These are phyloP conservation scores for Stagonosporopsis cucurbitacearum DNA, from an alignment of 2,329 filamentous ascomycete genomes.

Conservation along the genomic window DNA sequence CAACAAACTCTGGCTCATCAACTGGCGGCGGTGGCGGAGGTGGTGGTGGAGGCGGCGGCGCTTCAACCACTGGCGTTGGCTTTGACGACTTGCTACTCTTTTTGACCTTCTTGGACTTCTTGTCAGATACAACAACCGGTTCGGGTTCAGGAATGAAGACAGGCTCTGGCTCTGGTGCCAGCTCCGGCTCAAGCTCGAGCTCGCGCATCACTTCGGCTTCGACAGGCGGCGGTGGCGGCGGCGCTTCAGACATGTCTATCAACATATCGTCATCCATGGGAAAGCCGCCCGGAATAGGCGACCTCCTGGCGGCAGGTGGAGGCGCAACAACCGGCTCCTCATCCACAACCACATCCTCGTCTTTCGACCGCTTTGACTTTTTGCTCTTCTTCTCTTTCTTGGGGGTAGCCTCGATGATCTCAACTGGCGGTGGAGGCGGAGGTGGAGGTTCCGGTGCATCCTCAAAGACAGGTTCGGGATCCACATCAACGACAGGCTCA, in stretches of 20 bases:
- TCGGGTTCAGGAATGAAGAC: conserved; percentile 15
- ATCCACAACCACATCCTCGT: conserved; percentile 14
- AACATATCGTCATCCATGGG: conserved; percentile 52
- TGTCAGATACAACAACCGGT: conserved; percentile 31
- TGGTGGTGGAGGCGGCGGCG: conserved; percentile 34
- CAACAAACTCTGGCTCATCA: conserved; percentile 25
- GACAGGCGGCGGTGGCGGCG: conserved; percentile 54
- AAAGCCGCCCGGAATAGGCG: conserved; percentile 56
- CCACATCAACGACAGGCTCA: conserved; percentile 30
- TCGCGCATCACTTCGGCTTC: conserved; percentile 52
- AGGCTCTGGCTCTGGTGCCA: conserved; percentile 53
- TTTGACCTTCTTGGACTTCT: conserved; percentile 47
- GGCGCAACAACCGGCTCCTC: conserved; percentile 26
- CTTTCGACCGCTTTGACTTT: conserved; percentile 9
- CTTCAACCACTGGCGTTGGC: conserved; percentile 36
- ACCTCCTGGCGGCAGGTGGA: conserved; percentile 26
- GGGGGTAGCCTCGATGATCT: conserved; percentile 16
- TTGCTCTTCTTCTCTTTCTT: conserved; percentile 20
- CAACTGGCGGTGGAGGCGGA: conserved; percentile 18
- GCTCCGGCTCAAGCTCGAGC: conserved; percentile 54
- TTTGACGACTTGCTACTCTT: conserved; percentile 36
- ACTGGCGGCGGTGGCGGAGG: conserved; percentile 36
- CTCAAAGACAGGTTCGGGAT: conserved; percentile 37
- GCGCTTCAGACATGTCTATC: conserved; percentile 47
- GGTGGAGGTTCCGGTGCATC: conserved; percentile 27